Conservation (phyloP, 352 stramenopile species). For the Elongisporangium anandrum region DNA sequence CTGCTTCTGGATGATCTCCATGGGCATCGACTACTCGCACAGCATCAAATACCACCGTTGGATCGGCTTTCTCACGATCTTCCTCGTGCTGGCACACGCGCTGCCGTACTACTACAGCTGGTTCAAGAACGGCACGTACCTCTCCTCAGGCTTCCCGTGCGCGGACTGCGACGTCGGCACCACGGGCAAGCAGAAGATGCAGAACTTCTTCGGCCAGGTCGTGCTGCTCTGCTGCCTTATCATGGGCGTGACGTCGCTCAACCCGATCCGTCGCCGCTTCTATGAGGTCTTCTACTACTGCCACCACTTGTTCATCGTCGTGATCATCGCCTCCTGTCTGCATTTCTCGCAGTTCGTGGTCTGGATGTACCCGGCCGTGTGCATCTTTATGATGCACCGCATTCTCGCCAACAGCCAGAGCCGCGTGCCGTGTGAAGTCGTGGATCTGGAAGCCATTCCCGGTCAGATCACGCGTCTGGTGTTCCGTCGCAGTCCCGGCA, state of each 20-base stretch:
- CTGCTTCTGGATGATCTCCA: slow-evolving; percentile 82
- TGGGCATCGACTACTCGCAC: slow-evolving; percentile 85
- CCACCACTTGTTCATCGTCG: slow-evolving; percentile 85
- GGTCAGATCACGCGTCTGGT: slow-evolving; percentile 81
- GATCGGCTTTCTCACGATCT: slow-evolving; percentile 73
- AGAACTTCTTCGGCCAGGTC: slow-evolving; percentile 77
- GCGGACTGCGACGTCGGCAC: slow-evolving; percentile 65
- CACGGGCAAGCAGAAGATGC: slow-evolving; percentile 52
- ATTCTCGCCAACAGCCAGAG: slow-evolving; percentile 69
- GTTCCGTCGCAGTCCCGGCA: slow-evolving; percentile 67
- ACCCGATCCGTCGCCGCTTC: slow-evolving; percentile 60
- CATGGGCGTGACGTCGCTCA: slow-evolving; percentile 75
- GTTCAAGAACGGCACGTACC: slow-evolving; percentile 48
- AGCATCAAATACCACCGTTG: slow-evolving; percentile 86
- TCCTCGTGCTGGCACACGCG: slow-evolving; percentile 56
- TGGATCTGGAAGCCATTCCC: slow-evolving; percentile 78
- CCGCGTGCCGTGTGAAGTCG: slow-evolving; percentile 66
- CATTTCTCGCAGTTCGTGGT: slow-evolving; percentile 83
- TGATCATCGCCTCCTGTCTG: slow-evolving; percentile 56
- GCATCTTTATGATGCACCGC: slow-evolving; percentile 79
- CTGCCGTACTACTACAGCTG: slow-evolving; percentile 74
- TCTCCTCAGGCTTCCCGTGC: slow-evolving; percentile 57
- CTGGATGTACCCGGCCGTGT: slow-evolving; percentile 79
- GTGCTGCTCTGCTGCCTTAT: slow-evolving; percentile 63
- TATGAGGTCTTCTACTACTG: slow-evolving; percentile 89